These are phyloP conservation scores for Lactarius vividus DNA, from an alignment of 768 basidiomycete species.

Conservation along the genomic window DNA sequence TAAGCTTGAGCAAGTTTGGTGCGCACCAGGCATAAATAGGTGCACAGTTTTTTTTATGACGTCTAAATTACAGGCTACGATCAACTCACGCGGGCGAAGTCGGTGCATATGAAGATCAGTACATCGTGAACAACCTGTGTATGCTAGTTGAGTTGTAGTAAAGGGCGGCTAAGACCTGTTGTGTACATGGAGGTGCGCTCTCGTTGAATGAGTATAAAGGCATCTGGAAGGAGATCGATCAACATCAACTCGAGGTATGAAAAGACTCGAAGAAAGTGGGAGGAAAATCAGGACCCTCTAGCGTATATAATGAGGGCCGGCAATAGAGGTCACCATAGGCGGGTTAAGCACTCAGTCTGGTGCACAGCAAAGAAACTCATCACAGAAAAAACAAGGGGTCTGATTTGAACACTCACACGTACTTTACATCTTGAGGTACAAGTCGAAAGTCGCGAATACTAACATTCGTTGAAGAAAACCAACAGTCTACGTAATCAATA, in stretches of 20 bases:
- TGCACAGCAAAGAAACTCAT: slow-evolving; percentile 28
- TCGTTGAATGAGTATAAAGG: not conserved
- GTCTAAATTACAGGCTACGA: slow-evolving; percentile 66
- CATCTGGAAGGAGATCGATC: slow-evolving; percentile 3
- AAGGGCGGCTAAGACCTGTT: not conserved
- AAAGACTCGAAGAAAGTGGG: not conserved
- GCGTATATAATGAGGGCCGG: slow-evolving; percentile 27
- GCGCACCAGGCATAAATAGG: slow-evolving; percentile 29
- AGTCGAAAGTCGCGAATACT: too few relatives aligned
- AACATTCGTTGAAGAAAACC: too few relatives aligned
- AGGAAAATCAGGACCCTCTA: slow-evolving; percentile 25
- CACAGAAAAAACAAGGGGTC: slow-evolving; percentile 3
- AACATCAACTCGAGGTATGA: not conserved
- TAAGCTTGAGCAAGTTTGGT: slow-evolving; percentile 91
- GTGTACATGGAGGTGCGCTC: not conserved
- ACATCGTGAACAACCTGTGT: slow-evolving; percentile 34
- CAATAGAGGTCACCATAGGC: slow-evolving; percentile 24
- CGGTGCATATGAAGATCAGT: slow-evolving; percentile 79
- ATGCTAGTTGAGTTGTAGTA: not conserved
- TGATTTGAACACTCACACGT: not conserved
- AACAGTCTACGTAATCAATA: not conserved
- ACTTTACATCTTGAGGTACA: not conserved
- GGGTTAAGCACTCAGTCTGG: slow-evolving; percentile 25
- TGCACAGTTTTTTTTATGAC: slow-evolving; percentile 8
- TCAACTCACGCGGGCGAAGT: slow-evolving; percentile 78